Percentiles rank a stretch among this genome's conserved stretches.
These are phyloP conservation scores for Fusarium scirpi DNA, from an alignment of 2,329 filamentous ascomycete genomes.

Conservation along the genomic window DNA sequence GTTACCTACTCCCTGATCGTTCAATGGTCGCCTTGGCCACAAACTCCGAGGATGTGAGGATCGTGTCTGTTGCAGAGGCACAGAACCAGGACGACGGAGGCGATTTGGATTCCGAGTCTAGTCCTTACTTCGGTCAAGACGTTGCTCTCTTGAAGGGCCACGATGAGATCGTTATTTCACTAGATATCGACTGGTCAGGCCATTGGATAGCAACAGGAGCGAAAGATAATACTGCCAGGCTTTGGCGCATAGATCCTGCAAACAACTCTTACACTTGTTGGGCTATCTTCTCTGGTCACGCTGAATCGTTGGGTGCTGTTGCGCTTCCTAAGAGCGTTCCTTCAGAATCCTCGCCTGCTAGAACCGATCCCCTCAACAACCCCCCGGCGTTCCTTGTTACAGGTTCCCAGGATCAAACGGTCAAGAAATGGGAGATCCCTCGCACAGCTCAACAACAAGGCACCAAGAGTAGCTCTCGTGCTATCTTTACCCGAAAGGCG, in stretches of 20 bases:
- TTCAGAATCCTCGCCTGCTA: slow-evolving; percentile 74
- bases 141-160: slow-evolving; percentile 88
- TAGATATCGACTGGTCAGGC: slow-evolving; percentile 96
- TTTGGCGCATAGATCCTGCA: slow-evolving; percentile 87
- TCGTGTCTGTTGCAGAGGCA: slow-evolving; percentile 76
- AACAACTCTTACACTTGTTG: slow-evolving; percentile 83
- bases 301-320: slow-evolving; percentile 92
- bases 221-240: slow-evolving; percentile 92
- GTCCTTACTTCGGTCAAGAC: slow-evolving; percentile 87
- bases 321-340: slow-evolving; percentile 80
- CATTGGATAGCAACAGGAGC: slow-evolving; percentile 96
- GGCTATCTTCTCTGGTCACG: slow-evolving; percentile 88
- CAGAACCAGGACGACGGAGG: slow-evolving; percentile 37
- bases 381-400: slow-evolving; percentile 89
- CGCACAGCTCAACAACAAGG: slow-evolving; percentile 60
- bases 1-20: slow-evolving; percentile 83
- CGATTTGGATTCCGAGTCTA: slow-evolving; percentile 44
- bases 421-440: slow-evolving; percentile 92
- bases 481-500: slow-evolving; percentile 89
- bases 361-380: slow-evolving; percentile 78
- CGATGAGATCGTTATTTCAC: slow-evolving; percentile 92
- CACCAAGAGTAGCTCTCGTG: slow-evolving; percentile 69
- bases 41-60: slow-evolving; percentile 91
- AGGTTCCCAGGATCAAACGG: slow-evolving; percentile 93
- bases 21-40: slow-evolving; percentile 91